Conservation (phyloP, 192 early-diverging fungal species). For the Lobulomyces angularis region DNA sequence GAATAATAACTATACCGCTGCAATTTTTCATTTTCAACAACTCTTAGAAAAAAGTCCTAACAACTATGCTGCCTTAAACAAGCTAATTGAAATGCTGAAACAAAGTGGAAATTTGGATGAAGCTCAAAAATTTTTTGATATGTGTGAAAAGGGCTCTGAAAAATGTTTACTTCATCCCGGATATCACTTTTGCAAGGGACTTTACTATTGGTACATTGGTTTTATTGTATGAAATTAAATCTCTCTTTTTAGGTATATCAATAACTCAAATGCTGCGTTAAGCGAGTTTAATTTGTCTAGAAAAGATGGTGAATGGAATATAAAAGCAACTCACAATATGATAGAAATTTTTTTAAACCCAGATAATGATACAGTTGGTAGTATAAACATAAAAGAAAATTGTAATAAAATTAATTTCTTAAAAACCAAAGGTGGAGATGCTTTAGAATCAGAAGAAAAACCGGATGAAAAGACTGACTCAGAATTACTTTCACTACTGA, state of each 20-base stretch:
- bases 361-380: slow-evolving; percentile 34
- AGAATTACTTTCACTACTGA: slow-evolving; percentile 33
- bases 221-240: not conserved
- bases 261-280: slow-evolving; percentile 33
- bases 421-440: slow-evolving; percentile 46
- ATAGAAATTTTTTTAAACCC: slow-evolving; percentile 48
- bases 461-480: slow-evolving; percentile 15
- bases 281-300: slow-evolving; percentile 35
- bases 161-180: slow-evolving; percentile 28
- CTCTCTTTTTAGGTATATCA: slow-evolving; percentile 23
- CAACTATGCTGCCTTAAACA: slow-evolving; percentile 19
- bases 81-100: slow-evolving; percentile 31
- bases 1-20: slow-evolving; percentile 20
- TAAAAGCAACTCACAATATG: slow-evolving; percentile 28
- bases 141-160: slow-evolving; percentile 15
- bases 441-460: slow-evolving; percentile 22
- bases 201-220: slow-evolving; percentile 18
- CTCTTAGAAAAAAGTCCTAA: slow-evolving; percentile 25
- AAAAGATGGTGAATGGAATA: slow-evolving; percentile 32
- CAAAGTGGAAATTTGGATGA: slow-evolving; percentile 31
- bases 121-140: slow-evolving; percentile 17
- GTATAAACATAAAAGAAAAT: too few relatives aligned
- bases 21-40: slow-evolving; percentile 25
- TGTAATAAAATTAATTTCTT: too few relatives aligned
- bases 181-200: slow-evolving; percentile 38